phyloP scores from a whole-genome alignment of 768 basidiomycete genomes.

The Boletus rubroflammeus region DNA sequence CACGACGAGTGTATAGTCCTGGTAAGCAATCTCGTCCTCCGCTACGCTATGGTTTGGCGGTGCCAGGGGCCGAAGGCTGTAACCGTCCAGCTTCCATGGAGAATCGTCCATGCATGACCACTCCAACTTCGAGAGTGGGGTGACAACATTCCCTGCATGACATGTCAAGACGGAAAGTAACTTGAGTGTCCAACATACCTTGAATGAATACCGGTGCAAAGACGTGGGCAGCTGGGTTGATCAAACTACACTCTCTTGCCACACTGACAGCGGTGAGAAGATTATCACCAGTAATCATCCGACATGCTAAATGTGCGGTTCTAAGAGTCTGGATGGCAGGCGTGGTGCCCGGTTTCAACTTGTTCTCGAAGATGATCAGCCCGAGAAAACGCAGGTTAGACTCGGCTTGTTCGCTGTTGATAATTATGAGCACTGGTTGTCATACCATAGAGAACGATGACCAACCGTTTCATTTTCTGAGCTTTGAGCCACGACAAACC shows the following conservation, averaged over 20 bases:
- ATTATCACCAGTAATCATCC: slow-evolving; percentile 99
- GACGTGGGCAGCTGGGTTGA: slow-evolving; percentile 85
- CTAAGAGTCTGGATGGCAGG: slow-evolving; percentile 88
- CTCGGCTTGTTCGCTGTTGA: slow-evolving; percentile 85
- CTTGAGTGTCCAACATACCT: slow-evolving; percentile 41
- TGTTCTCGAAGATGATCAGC: slow-evolving; percentile 96
- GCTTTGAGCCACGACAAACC: slow-evolving; percentile 96
- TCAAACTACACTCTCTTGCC: slow-evolving; percentile 86
- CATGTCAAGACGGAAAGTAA: background rate
- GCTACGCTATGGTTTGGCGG: slow-evolving; percentile 74
- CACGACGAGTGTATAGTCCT: slow-evolving; percentile 88
- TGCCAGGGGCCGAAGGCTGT: slow-evolving; percentile 76
- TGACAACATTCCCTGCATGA: slow-evolving; percentile 48
- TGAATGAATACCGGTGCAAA: slow-evolving; percentile 77
- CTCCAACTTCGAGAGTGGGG: slow-evolving; percentile 60
- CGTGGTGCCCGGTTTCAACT: slow-evolving; percentile 87
- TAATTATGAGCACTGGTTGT: slow-evolving; percentile 3
- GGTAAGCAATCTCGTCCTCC: slow-evolving; percentile 65
- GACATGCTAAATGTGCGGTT: slow-evolving; percentile 84
- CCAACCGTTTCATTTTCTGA: slow-evolving; percentile 89
- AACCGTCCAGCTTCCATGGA: slow-evolving; percentile 79
- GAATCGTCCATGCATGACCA: slow-evolving; percentile 94
- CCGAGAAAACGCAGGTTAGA: slow-evolving; percentile 87
- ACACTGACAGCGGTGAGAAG: slow-evolving; percentile 96
- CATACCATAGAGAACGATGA: slow-evolving; percentile 2